Conservation (phyloP, 2,329 filamentous ascomycete species). For the Hypoxylon sp. region DNA sequence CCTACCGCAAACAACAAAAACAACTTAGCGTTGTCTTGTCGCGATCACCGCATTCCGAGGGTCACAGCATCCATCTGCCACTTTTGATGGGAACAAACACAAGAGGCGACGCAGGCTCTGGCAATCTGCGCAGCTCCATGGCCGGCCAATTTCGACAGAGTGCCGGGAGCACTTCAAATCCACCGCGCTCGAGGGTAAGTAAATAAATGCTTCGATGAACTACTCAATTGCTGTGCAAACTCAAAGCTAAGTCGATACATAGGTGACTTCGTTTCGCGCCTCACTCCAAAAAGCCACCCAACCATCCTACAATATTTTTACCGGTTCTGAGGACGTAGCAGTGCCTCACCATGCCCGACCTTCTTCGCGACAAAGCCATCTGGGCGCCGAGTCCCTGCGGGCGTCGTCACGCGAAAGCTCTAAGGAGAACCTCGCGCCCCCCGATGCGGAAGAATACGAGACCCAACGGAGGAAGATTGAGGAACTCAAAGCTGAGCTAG, state of each 20-base stretch:
- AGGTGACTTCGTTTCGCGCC: slow-evolving; percentile 65
- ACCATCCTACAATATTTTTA: slow-evolving; percentile 72
- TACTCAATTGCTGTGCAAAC: slow-evolving; percentile 9
- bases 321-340: slow-evolving; percentile 64
- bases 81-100: slow-evolving; percentile 31
- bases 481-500: slow-evolving; percentile 89
- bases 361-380: slow-evolving; percentile 59
- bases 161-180: slow-evolving; percentile 44
- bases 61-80: slow-evolving; percentile 10
- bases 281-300: slow-evolving; percentile 62
- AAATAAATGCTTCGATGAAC: slow-evolving; percentile 32
- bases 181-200: slow-evolving; percentile 53
- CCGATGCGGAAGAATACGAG: slow-evolving; percentile 72
- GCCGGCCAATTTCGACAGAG: slow-evolving; percentile 50
- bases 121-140: slow-evolving; percentile 43
- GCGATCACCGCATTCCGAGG: slow-evolving; percentile 11
- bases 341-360: slow-evolving; percentile 54
- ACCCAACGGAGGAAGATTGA: slow-evolving; percentile 73
- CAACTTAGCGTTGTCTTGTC: slow-evolving; percentile 36
- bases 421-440: slow-evolving; percentile 72
- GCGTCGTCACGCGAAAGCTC: slow-evolving; percentile 70
- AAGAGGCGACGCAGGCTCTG: slow-evolving; percentile 20
- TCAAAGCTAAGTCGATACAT: slow-evolving; percentile 11
- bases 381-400: slow-evolving; percentile 58
- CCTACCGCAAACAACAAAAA: slow-evolving; percentile 49